These are phyloP conservation scores for Trifolium dubium DNA, from an alignment of 306 rosid species.

Conservation along the genomic window DNA sequence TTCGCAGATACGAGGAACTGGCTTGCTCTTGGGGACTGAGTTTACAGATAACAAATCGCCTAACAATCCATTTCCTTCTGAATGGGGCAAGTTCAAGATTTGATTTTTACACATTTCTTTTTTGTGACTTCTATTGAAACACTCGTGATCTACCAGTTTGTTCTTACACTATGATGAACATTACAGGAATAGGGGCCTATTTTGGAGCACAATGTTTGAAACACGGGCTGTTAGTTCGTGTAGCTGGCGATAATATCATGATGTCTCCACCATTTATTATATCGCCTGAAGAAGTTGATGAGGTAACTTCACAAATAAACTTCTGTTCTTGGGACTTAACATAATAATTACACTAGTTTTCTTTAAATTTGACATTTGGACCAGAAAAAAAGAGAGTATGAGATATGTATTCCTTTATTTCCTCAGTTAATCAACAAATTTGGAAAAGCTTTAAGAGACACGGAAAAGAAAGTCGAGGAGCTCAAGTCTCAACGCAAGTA, in stretches of 20 bases:
- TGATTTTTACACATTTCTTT: background rate
- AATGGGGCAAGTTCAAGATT: conserved; percentile 76
- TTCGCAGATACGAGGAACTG: conserved; percentile 90
- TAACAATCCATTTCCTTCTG: conserved; percentile 80
- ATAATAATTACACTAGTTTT: too few species aligned
- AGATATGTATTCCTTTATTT: conserved; percentile 12
- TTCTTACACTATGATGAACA: conserved; percentile 24
- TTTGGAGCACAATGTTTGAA: conserved; percentile 86
- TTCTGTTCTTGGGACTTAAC: background rate
- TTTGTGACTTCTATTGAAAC: background rate
- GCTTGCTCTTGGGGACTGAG: conserved; percentile 79
- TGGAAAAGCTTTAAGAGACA: conserved; percentile 76
- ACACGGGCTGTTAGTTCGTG: conserved; percentile 82
- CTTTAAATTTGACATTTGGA: background rate
- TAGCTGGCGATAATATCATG: conserved; percentile 79
- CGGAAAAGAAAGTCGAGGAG: conserved; percentile 80
- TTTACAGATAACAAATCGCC: conserved; percentile 91
- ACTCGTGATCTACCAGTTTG: conserved; percentile 14
- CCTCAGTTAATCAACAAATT: conserved; percentile 71
- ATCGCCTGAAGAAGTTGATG: conserved; percentile 68
- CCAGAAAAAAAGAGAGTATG: background rate
- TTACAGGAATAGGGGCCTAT: conserved; percentile 72
- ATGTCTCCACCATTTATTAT: conserved; percentile 86
- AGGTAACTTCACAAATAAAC: conserved; percentile 56
- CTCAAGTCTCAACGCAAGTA: conserved; percentile 76